Evolutionary conservation across 1,139 yeast genomes (phyloP).

Genomic region (Yamadazyma triangularis): DNA sequence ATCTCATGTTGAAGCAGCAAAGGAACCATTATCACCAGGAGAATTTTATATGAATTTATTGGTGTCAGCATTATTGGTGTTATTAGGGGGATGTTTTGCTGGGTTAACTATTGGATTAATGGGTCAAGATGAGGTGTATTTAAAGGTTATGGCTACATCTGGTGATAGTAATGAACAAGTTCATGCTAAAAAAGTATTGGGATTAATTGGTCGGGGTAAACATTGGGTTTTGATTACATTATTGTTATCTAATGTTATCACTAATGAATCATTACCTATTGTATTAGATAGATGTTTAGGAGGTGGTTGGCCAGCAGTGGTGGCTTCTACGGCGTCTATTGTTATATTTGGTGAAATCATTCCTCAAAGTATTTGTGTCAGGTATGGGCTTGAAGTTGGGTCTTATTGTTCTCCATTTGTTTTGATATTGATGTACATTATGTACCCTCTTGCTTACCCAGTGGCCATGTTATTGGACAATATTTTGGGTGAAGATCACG

Average conservation of each 20-base stretch:
- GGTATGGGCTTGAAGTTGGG: slow-evolving; percentile 90
- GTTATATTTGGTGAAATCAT: slow-evolving; percentile 96
- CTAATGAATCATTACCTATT: slow-evolving; percentile 93
- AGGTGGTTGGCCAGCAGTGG: slow-evolving; percentile 98
- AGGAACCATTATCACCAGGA: slow-evolving; percentile 26
- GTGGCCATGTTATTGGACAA: slow-evolving; percentile 77
- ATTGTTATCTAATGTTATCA: slow-evolving; percentile 80
- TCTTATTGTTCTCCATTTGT: slow-evolving; percentile 91
- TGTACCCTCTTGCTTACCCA: slow-evolving; percentile 94
- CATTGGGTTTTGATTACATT: slow-evolving; percentile 98
- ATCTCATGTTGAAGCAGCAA: slow-evolving; percentile 13
- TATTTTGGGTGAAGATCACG: slow-evolving; percentile 91
- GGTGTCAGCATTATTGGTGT: slow-evolving; percentile 64
- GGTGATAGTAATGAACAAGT: slow-evolving; percentile 59
- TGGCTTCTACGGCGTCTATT: slow-evolving; percentile 84
- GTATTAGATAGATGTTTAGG: slow-evolving; percentile 89
- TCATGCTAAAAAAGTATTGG: slow-evolving; percentile 71
- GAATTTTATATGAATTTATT: slow-evolving; percentile 52
- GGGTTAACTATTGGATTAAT: slow-evolving; percentile 90
- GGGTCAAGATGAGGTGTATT: slow-evolving; percentile 96
- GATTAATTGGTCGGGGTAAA: slow-evolving; percentile 74
- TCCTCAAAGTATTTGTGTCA: slow-evolving; percentile 89
- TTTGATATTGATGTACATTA: slow-evolving; percentile 71
- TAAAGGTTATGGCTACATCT: slow-evolving; percentile 62
- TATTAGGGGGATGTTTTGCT: slow-evolving; percentile 94